Conservation (phyloP, 2,329 filamentous ascomycete genomes). For the Alternaria hordeiaustralica region DNA sequence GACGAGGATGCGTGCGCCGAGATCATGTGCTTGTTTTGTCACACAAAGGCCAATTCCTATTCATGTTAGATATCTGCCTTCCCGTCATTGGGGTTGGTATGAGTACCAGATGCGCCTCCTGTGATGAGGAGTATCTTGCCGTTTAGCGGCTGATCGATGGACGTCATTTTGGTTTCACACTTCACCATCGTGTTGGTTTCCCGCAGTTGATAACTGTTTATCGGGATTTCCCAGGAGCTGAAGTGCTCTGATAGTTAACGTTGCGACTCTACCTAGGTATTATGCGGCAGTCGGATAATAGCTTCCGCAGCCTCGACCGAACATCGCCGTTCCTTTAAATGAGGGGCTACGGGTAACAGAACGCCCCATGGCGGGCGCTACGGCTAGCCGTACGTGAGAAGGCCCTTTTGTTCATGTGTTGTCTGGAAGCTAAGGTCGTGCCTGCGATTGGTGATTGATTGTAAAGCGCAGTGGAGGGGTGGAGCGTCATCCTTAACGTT, state of each 20-base stretch:
- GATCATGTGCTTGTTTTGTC: constrained; percentile 32
- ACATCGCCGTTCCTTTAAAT: neutral
- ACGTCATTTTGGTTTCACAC: constrained; percentile 4
- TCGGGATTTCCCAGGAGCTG: neutral
- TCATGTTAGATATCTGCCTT: neutral
- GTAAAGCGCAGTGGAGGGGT: neutral
- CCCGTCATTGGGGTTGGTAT: neutral
- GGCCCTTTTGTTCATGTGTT: neutral
- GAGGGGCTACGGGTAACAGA: neutral
- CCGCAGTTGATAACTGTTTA: neutral
- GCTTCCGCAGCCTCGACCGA: neutral
- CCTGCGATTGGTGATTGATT: neutral
- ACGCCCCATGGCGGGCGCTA: neutral
- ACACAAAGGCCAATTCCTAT: constrained; percentile 45
- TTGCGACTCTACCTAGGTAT: neutral
- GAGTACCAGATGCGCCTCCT: constrained; percentile 44
- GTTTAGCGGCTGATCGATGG: constrained; percentile 40
- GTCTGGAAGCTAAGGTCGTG: neutral
- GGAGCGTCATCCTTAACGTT: neutral
- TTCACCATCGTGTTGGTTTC: neutral
- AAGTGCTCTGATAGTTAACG: neutral
- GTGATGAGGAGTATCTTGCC: constrained; percentile 45
- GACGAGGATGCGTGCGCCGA: constrained; percentile 32
- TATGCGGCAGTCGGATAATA: neutral
- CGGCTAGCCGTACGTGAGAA: neutral